Evolutionary conservation across 345 rosid genomes (phyloP), one percentile per base, ranked within the genome.

Genomic region (Leavenworthia alabamica): DNA sequence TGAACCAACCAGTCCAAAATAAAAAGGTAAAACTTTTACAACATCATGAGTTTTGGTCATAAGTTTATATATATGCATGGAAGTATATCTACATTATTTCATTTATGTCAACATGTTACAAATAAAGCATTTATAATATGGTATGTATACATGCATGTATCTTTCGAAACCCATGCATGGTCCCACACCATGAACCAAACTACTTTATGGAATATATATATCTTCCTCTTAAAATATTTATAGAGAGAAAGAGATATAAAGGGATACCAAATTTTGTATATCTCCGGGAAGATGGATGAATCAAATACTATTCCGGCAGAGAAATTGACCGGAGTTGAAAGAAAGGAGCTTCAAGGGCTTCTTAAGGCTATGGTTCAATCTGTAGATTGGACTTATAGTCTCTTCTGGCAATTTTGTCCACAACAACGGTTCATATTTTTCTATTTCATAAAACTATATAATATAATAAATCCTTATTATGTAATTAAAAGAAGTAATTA

Each of bases 361-460:
- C 72, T 94, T 42, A 93, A 94, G 77, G 79, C 79, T 17, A 88
- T 87, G 36, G 96, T 94, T 70, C 90, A 90, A 77, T 90, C 97
- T 5, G 89, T 90, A 69, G 82, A 80, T 6, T 94, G 99, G 99
- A 90, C 96, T 43, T 94, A 94, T 67, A 78, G 96, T 70, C 83
- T 94, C 71, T 86, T 85, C 59, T 94, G 99, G 99, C 90, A 88
- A 75, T 13, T 83, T 40, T 90, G 92, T 78, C 97, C 99, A 0
- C 97, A 83, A 50, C 90, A 88, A 86, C 84, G 97, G 99, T 93
- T 79, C 46, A 26, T n/a, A n/a, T 35, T 22, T 43, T 37, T 24
- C 16, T 12, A 28, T 22, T 10, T 36, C 3, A 44, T 43, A 19
- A 35, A 33, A 8, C n/a, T n/a, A n/a, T 13, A 23, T 4, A 27